These are phyloP conservation scores for Alternaria solani DNA, from an alignment of 2,329 filamentous ascomycete genomes.

Conservation along the genomic window DNA sequence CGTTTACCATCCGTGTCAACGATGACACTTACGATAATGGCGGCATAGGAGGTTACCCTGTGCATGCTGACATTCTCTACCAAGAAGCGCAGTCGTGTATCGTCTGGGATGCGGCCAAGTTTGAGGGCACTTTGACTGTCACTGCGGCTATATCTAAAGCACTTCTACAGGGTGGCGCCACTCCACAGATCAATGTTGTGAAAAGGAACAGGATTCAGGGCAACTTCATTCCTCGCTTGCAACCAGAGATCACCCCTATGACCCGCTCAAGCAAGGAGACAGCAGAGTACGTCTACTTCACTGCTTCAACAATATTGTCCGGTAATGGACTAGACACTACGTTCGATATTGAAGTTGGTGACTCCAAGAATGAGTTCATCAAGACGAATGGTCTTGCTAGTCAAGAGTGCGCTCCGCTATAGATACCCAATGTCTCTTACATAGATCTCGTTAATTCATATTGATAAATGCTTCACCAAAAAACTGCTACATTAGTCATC, in stretches of 20 bases:
- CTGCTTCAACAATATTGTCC: not conserved
- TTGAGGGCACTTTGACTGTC: slow-evolving; percentile 2
- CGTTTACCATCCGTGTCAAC: slow-evolving; percentile 18
- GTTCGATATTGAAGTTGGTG: slow-evolving; percentile 12
- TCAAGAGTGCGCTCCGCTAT: not conserved
- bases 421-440: not conserved
- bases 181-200: slow-evolving; percentile 6
- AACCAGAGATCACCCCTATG: slow-evolving; percentile 1
- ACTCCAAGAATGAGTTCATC: slow-evolving; percentile 5
- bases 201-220: slow-evolving; percentile 1
- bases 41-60: slow-evolving; percentile 14
- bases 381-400: not conserved
- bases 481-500: not conserved
- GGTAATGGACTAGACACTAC: not conserved
- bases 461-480: accelerated
- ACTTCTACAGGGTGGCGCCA: not conserved
- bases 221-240: slow-evolving; percentile 7
- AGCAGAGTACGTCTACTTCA: slow-evolving; percentile 13
- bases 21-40: slow-evolving; percentile 15
- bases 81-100: slow-evolving; percentile 11
- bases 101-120: not conserved
- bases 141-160: slow-evolving; percentile 12
- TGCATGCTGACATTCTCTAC: slow-evolving; percentile 14
- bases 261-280: not conserved
- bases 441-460: not conserved